Conservation (phyloP, 768 basidiomycete genomes). For the Mycena crocata region DNA sequence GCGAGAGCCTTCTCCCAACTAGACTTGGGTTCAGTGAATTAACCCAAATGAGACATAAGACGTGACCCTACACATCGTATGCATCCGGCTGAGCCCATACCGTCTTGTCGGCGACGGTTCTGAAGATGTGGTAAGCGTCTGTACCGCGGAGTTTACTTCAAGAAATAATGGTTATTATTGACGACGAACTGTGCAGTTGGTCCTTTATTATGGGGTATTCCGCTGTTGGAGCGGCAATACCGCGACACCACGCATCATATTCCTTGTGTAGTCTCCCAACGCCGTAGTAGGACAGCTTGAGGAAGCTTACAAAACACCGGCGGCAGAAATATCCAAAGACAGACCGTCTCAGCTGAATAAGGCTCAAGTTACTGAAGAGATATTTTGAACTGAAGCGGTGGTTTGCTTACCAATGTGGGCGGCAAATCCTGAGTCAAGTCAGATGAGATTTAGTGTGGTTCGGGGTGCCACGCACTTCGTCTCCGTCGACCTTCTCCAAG, state of each 20-base stretch:
- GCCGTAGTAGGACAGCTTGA: slow-evolving; percentile 81
- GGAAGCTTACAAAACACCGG: slow-evolving; percentile 78
- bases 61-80: slow-evolving; percentile 64
- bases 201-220: slow-evolving; percentile 60
- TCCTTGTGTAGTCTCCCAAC: slow-evolving; percentile 74
- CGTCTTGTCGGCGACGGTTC: slow-evolving; percentile 73
- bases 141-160: not conserved
- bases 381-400: not conserved
- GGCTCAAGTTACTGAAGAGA: not conserved
- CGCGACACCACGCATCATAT: slow-evolving; percentile 72
- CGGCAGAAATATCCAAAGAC: slow-evolving; percentile 86
- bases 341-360: slow-evolving; percentile 73
- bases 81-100: slow-evolving; percentile 71
- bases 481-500: slow-evolving; percentile 65
- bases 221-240: slow-evolving; percentile 61
- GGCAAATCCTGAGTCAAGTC: slow-evolving; percentile 40
- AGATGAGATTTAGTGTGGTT: slow-evolving; percentile 1
- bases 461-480: slow-evolving; percentile 51
- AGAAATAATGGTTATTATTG: not conserved
- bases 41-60: not conserved
- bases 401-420: slow-evolving; percentile 45
- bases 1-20: slow-evolving; percentile 78
- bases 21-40: slow-evolving; percentile 3
- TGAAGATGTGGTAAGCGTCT: slow-evolving; percentile 68
- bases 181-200: slow-evolving; percentile 57